Evolutionary conservation across 352 stramenopile genomes (phyloP).

Genomic region (Pythium plurisporium): DNA sequence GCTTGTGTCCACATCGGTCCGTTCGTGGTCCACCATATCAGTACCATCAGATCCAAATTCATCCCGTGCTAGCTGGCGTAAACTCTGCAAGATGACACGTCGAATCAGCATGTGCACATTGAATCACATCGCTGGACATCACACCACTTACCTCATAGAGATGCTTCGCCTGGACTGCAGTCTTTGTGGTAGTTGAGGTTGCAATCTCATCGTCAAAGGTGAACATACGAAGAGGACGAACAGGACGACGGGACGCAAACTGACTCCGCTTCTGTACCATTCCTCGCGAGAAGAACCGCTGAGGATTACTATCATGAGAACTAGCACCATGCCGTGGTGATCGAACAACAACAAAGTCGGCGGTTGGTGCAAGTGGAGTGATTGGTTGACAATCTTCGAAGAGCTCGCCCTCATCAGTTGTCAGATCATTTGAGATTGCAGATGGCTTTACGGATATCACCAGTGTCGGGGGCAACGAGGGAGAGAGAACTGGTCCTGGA

Average conservation of each 20-base stretch:
- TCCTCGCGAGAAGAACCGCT: neutral
- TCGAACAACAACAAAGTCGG: slow-evolving; percentile 15
- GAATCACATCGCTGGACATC: neutral
- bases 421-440: neutral
- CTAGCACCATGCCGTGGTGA: neutral
- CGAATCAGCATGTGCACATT: no score
- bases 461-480: neutral
- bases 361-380: neutral
- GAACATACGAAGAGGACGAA: slow-evolving; percentile 18
- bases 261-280: neutral
- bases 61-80: slow-evolving; percentile 9
- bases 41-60: slow-evolving; percentile 10
- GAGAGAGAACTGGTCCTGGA: neutral
- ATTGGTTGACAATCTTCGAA: neutral
- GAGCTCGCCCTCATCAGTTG: neutral
- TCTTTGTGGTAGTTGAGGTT: slow-evolving; percentile 3
- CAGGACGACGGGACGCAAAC: neutral
- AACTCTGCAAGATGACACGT: neutral
- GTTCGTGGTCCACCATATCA: neutral
- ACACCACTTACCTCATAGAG: slow-evolving; percentile 12
- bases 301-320: neutral
- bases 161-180: slow-evolving; percentile 4
- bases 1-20: neutral
- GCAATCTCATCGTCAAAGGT: slow-evolving; percentile 14
- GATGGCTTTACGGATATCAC: neutral